A percentile compares a stretch with the other conserved stretches of the same genome.
phyloP scores from a whole-genome alignment of 306 rosid genomes.

The Rosa lucieae region DNA sequence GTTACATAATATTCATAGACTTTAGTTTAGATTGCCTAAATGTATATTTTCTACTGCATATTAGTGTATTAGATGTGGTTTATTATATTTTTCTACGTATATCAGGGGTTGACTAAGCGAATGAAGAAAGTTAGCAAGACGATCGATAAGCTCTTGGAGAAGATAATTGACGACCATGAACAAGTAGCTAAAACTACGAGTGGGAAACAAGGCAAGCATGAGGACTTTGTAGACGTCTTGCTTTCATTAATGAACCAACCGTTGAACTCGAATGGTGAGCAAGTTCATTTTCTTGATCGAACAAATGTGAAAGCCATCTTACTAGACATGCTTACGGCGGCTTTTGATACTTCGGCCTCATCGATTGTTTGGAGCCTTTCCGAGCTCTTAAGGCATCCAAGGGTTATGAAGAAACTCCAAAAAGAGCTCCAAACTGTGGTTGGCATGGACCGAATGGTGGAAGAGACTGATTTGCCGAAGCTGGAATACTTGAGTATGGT shows the following conservation, averaged over 20 bases:
- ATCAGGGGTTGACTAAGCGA: conserved; percentile 28
- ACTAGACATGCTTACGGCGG: conserved; percentile 28
- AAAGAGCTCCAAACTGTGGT: conserved; percentile 30
- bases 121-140: conserved; percentile 3
- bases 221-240: conserved; percentile 31
- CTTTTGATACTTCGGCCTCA: conserved; percentile 11
- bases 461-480: conserved; percentile 33
- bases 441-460: conserved; percentile 34
- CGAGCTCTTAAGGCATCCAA: conserved; percentile 42
- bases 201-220: background rate
- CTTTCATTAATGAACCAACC: conserved; percentile 25
- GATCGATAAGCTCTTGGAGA: conserved; percentile 22
- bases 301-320: conserved; percentile 41
- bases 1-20: too few relatives aligned
- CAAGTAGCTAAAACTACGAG: background rate
- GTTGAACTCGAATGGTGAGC: background rate
- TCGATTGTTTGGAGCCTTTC: conserved; percentile 38
- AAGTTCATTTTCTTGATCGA: conserved; percentile 4
- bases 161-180: conserved; percentile 31
- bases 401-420: conserved; percentile 40
- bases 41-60: too few relatives aligned
- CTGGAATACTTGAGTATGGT: conserved; percentile 38
- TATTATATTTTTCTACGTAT: too few relatives aligned
- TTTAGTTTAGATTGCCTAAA: too few relatives aligned
- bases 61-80: too few relatives aligned